These are phyloP conservation scores for Sphagnum fallax DNA, from an alignment of 228 moss, liverwort and hornwort genomes.

Conservation along the genomic window DNA sequence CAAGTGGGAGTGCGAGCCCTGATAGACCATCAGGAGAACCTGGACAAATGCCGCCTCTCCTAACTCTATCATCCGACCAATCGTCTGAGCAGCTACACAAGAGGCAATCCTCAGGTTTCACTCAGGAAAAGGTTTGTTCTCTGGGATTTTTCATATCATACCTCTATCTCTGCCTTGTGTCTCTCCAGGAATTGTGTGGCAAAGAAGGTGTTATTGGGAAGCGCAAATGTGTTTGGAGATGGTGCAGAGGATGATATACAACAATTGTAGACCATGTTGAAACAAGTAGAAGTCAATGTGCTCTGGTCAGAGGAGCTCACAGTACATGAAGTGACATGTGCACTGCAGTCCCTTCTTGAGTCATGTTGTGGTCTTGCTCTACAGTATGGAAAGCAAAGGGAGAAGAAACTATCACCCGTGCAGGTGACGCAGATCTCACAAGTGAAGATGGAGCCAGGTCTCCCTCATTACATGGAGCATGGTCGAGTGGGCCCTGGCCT, in stretches of 20 bases:
- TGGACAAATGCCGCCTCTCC: conserved; percentile 51
- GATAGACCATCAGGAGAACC: conserved; percentile 72
- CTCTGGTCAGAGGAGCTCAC: background rate
- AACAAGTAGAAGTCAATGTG: background rate
- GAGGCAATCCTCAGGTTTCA: conserved; percentile 52
- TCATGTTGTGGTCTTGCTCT: conserved; percentile 1
- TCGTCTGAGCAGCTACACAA: conserved; percentile 45
- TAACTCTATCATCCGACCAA: conserved; percentile 60
- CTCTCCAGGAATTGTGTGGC: too few relatives aligned
- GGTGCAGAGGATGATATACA: background rate
- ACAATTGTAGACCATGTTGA: background rate
- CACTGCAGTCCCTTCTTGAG: background rate
- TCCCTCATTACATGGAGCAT: conserved; percentile 28
- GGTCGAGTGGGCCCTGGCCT: conserved; percentile 41
- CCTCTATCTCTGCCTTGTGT: too few relatives aligned
- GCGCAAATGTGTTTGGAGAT: too few relatives aligned
- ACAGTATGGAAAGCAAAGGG: conserved; percentile 46
- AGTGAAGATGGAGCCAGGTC: conserved; percentile 54
- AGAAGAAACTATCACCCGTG: conserved; percentile 31
- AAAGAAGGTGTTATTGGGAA: too few relatives aligned
- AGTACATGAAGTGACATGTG: background rate
- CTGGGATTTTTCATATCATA: background rate
- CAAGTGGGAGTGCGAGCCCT: conserved; percentile 58
- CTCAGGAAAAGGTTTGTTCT: conserved; percentile 44
- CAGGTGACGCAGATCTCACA: conserved; percentile 43